Evolutionary conservation across 805 yeast species (phyloP).

Genomic region (Candida pseudofarinosa): DNA sequence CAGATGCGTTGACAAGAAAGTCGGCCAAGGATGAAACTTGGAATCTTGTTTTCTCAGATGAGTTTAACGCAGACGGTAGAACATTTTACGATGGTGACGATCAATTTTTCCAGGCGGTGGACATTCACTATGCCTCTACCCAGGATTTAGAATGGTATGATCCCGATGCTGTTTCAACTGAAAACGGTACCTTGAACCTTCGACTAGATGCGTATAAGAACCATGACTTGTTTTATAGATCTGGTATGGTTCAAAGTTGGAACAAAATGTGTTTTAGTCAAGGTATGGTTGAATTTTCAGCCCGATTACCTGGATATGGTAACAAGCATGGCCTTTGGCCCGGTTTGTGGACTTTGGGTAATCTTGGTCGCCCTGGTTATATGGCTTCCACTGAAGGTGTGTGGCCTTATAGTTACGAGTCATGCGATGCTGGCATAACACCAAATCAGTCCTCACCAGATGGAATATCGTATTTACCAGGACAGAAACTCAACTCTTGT

Average conservation of each 20-base stretch:
- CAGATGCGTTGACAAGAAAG: conserved; percentile 42
- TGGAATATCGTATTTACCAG: conserved; percentile 37
- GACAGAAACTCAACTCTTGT: conserved; percentile 30
- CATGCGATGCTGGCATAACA: conserved; percentile 35
- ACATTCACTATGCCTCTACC: conserved; percentile 40
- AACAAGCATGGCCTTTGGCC: conserved; percentile 35
- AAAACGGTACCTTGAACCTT: conserved; percentile 32
- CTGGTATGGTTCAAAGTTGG: conserved; percentile 41
- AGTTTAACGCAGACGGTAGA: conserved; percentile 41
- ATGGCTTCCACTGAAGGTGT: conserved; percentile 34
- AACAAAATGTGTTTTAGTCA: conserved; percentile 33
- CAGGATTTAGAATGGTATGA: conserved; percentile 43
- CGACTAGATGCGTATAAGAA: conserved; percentile 38
- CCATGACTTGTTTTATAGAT: conserved; percentile 32
- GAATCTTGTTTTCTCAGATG: conserved; percentile 38
- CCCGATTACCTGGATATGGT: conserved; percentile 28
- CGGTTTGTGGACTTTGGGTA: conserved; percentile 37
- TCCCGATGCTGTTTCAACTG: conserved; percentile 40
- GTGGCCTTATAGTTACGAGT: conserved; percentile 38
- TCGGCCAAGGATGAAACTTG: conserved; percentile 40
- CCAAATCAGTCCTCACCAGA: conserved; percentile 37
- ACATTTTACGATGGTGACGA: conserved; percentile 43
- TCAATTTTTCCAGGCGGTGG: conserved; percentile 40
- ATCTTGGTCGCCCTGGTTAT: conserved; percentile 35
- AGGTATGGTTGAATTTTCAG: conserved; percentile 26